Percentiles rank a stretch among this genome's conserved stretches.
Conservation (phyloP, 2,329 filamentous ascomycete genomes). For the Chrysoporthe cubensis region DNA sequence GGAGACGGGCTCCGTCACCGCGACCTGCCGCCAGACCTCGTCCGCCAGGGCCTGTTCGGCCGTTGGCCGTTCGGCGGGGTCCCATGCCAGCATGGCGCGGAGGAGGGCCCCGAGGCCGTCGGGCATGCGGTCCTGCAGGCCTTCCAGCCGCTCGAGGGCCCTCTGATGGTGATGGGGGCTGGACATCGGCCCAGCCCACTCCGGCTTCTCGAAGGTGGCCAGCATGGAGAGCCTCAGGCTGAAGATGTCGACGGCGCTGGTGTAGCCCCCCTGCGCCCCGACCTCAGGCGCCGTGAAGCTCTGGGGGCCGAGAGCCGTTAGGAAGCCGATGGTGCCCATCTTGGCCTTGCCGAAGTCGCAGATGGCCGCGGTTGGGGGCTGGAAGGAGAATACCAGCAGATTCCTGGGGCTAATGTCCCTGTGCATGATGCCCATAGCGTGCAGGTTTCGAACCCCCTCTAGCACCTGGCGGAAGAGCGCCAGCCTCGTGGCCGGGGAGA, state of each 20-base stretch:
- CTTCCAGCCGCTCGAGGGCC: conserved; percentile 5
- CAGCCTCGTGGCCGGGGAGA: conserved; percentile 15
- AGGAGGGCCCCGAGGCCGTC: conserved; percentile 3
- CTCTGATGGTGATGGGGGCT: neutral
- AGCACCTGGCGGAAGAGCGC: conserved; percentile 27
- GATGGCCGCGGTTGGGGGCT: conserved; percentile 22
- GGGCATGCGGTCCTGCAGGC: conserved; percentile 5
- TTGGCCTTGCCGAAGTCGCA: conserved; percentile 25
- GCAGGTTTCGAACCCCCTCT: conserved; percentile 23
- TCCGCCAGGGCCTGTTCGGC: conserved; percentile 7
- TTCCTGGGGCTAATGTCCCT: conserved; percentile 30
- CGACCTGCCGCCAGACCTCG: neutral
- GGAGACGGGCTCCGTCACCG: neutral
- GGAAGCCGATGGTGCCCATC: neutral
- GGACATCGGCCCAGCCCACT: neutral
- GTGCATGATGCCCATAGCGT: conserved; percentile 27
- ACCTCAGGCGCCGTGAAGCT: conserved; percentile 7
- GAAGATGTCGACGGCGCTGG: conserved; percentile 14
- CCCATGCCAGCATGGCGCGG: conserved; percentile 13
- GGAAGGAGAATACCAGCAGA: conserved; percentile 24
- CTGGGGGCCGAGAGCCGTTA: neutral
- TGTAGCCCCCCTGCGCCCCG: neutral
- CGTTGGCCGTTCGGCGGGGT: neutral
- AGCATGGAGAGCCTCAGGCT: conserved; percentile 13
- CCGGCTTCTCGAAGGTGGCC: conserved; percentile 1